Base-by-base conservation (phyloP, 768 basidiomycete genomes). In the Tephrocybe rancida region DNA sequence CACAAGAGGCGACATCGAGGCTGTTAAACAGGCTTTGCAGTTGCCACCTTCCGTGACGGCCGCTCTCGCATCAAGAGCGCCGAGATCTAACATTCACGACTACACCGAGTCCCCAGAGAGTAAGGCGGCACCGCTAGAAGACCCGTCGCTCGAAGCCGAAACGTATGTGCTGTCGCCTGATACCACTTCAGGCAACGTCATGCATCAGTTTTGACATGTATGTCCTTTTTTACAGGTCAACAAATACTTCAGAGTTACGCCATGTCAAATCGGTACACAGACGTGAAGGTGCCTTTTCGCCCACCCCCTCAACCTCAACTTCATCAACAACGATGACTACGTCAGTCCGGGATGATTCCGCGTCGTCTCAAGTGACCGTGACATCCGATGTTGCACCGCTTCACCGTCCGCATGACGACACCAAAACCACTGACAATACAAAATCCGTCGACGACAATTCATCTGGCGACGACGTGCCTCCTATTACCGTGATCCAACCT, bases 271-370 rank as follows among this genome's bases (percentile, higher is more conserved):
- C 73, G 21, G 56, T 64, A 34, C 79, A 80, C 63, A 64, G 74
- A 59, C 71, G 88, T 37, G 88, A 91, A 74, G 87, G 85, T 49
- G 89, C 88, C 5, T 87, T 86, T 61, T 72, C 82, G 45, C 82
- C 81, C 0, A 82, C 64, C 61, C 61, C 45, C 55, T 58, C 62
- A 19, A 64, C 66, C 38, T 63, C 64, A 29, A 53, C 45, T 56
- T 58, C 62, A 19, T 64, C 66, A 39, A 62, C 64, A 29, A 53
- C 60, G 22, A 39, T 44, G 41, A 55, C 56, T 44, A 21, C 52
- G 6, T 54, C 57, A 41, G 50, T 52, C 29, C 45, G 53, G 48
- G 56, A 56, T 14, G 47, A 30, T 26, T 11, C 46, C 41, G 52
- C 30, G 47, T 55, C 30, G 44, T 56, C 43, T 50, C 62, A 34